Evolutionary conservation across 176 grass and related monocot species (phyloP), one percentile per base, ranked within the genome.

Genomic region (Elymus sibiricus): DNA sequence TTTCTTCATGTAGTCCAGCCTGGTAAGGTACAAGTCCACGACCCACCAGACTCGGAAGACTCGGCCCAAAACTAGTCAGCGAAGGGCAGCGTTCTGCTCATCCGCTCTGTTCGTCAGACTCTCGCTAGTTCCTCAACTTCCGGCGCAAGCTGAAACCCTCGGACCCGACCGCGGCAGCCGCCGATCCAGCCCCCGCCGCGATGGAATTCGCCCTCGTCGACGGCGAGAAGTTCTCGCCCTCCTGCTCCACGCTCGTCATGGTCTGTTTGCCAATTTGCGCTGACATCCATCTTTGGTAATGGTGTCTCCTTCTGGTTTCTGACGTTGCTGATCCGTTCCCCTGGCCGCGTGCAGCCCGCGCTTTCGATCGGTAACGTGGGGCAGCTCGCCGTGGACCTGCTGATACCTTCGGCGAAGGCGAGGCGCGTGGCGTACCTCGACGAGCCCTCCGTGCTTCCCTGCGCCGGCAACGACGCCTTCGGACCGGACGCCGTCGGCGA

Each of bases 301-400:
- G 53, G 19, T 22, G 21, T 13, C 42, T 51, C 38, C 26, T 55
- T 8, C 70, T 40, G 74, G 1, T 49, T 17, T 39, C 31, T 80
- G 39, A 39, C 13, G 74, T 59, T 38, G 37, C 17, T 88, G 68
- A 64, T 55, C 62, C 13, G 47, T 5, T 85, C 82, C 59, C 39
- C 16, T 70, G 7, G 15, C 22, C 2, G n/a, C 74, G 27, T 32
- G 74, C 92, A 97, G 97, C 97, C 97, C 73, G 92, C 90, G 58
- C 92, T 99, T 21, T 96, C 94, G 79, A 99, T 99, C 76, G 97
- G 97, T 2, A 99, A 99, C 91, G 97, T 99, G 62, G 97, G 94
- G 39, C 97, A 99, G 84, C 90, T 99, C 82, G 88, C 97, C 59
- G 79, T 94, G 4, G 97, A 97, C 83, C 90, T 99, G 10, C 47